Base-by-base conservation (phyloP, 768 basidiomycete genomes). In the Lyophyllum semitale region DNA sequence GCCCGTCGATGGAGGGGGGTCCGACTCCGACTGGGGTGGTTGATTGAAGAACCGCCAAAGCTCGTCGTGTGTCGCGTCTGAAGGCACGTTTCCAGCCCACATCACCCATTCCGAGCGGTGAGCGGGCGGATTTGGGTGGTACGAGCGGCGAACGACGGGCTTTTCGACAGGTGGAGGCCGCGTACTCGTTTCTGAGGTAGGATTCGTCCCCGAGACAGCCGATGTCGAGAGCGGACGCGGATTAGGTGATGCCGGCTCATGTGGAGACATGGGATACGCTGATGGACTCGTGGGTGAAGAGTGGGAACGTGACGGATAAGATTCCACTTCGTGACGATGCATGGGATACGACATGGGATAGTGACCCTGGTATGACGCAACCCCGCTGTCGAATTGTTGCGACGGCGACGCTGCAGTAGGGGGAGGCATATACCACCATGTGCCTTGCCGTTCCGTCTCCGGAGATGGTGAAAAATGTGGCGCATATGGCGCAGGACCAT, bases 11-110 rank as follows among this genome's bases (percentile, higher is more conserved):
- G 46, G 12, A 12, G 65, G 51, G 29, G 43, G 18, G 11, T 33
- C 48, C 18, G 38, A 18, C 9, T 17, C 51, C 13, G 22, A 32
- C 17, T 64, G 55, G 4, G 52, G 64, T 8, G 65, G 56, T 38
- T 61, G 69, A 58, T 80, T 87, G 74, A 98, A 95, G 68, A 95
- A 95, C 7, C 76, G 76, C 89, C 88, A 91, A 4, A 97, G 76
- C 65, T 97, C 95, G 60, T 93, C 87, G 56, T 93, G 83, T 3
- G 84, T 84, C 15, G 92, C 85, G 63, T 95, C 91, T 5, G 80
- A 79, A 2, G 92, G 91, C 3, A 97, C 89, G 65, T 98, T 98
- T 9, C 95, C 95, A 12, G 86, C 87, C 95, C 95, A 97, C 91
- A 95, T 93, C 1, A 94, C 94, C 91, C 90, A 95, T 55, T 93